A percentile compares a stretch with the other conserved stretches of the same genome.
Conservation (phyloP, 768 basidiomycete genomes). For the Tylopilus vinaceipallidus region DNA sequence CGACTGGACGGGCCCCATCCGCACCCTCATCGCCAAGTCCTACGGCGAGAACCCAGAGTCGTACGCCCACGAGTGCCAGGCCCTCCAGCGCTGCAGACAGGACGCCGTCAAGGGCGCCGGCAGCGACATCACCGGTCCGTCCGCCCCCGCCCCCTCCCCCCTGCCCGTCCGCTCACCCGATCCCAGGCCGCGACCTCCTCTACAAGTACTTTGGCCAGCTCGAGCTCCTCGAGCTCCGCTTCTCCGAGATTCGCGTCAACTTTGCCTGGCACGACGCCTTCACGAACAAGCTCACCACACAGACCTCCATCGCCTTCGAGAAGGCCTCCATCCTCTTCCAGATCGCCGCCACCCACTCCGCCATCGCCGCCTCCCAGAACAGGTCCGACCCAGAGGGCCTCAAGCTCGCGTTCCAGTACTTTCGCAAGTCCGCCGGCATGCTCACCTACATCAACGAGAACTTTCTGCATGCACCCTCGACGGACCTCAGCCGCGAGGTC, state of each 20-base stretch:
- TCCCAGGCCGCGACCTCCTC: constrained; percentile 80
- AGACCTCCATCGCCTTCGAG: constrained; percentile 96
- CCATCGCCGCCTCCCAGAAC: constrained; percentile 83
- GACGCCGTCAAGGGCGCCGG: constrained; percentile 97
- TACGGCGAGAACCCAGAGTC: constrained; percentile 93
- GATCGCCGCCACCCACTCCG: constrained; percentile 90
- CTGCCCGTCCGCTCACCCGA: not conserved
- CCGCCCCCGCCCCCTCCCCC: not conserved
- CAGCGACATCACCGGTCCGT: constrained; percentile 87
- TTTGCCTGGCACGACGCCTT: constrained; percentile 99
- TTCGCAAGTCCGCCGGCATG: constrained; percentile 90
- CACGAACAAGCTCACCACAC: constrained; percentile 88
- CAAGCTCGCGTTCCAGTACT: constrained; percentile 92
- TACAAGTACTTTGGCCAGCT: constrained; percentile 99
- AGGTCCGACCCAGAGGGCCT: constrained; percentile 87
- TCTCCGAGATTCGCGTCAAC: constrained; percentile 93
- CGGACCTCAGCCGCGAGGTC: constrained; percentile 90
- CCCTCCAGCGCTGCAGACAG: constrained; percentile 88
- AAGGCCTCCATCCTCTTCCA: constrained; percentile 98
- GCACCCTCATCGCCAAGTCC: constrained; percentile 80
- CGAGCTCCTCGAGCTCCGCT: constrained; percentile 93
- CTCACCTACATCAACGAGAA: constrained; percentile 99
- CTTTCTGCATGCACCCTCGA: constrained; percentile 96
- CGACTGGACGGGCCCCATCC: constrained; percentile 91
- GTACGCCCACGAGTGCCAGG: constrained; percentile 79